Conservation (phyloP, 1,284 basidiomycete genomes). For the Vanrija humicola region DNA sequence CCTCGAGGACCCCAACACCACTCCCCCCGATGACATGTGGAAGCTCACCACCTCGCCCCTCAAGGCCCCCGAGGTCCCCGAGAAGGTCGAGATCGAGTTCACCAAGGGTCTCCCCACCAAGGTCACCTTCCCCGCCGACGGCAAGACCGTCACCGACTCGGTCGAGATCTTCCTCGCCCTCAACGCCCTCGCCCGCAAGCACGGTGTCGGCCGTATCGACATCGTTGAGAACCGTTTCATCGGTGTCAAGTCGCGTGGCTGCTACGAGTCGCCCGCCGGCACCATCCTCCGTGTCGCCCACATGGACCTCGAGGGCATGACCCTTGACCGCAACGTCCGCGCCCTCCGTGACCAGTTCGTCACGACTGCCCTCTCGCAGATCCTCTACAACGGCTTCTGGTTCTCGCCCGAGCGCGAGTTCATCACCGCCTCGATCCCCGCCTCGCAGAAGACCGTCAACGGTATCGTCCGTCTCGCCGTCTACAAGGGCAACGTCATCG, state of each 20-base stretch:
- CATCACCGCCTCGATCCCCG: conserved; percentile 78
- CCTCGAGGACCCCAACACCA: conserved; percentile 92
- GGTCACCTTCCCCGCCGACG: conserved; percentile 57
- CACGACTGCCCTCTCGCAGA: conserved; percentile 81
- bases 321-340: conserved; percentile 94
- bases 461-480: conserved; percentile 84
- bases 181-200: conserved; percentile 87
- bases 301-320: conserved; percentile 94
- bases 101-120: conserved; percentile 78
- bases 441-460: conserved; percentile 94
- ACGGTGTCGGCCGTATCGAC: conserved; percentile 94
- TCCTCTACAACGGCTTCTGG: conserved; percentile 89
- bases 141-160: conserved; percentile 70
- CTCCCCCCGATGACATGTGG: conserved; percentile 99
- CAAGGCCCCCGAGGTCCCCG: conserved; percentile 73
- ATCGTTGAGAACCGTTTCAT: conserved; percentile 99
- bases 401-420: conserved; percentile 98
- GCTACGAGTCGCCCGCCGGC: conserved; percentile 95
- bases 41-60: conserved; percentile 86
- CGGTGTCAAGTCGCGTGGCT: conserved; percentile 96
- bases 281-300: conserved; percentile 94
- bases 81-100: conserved; percentile 82
- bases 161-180: conserved; percentile 93
- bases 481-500: conserved; percentile 93
- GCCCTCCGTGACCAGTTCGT: conserved; percentile 92